Percentiles rank a stretch among this genome's conserved stretches.
These are phyloP conservation scores for Rhizopus arrhizus DNA, from an alignment of 371 early-diverging fungal genomes.

Conservation along the genomic window DNA sequence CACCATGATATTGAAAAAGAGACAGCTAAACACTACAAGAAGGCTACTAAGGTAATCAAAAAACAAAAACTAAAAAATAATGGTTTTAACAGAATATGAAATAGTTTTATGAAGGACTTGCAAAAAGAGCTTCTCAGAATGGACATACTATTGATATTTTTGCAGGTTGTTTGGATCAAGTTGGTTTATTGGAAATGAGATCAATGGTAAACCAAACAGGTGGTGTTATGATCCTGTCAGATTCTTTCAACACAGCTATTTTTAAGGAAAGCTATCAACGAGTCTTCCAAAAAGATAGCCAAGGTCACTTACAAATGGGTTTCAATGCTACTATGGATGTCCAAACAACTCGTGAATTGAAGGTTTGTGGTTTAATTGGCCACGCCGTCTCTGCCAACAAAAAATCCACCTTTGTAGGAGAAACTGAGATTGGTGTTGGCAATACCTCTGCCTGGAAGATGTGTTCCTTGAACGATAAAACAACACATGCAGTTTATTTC, in stretches of 20 bases:
- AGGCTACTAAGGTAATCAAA: constrained; percentile 73
- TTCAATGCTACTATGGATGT: constrained; percentile 99
- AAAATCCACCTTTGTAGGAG: constrained; percentile 88
- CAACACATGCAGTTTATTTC: constrained; percentile 93
- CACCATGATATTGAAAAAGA: constrained; percentile 98
- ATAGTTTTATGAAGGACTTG: constrained; percentile 91
- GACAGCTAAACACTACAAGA: constrained; percentile 88
- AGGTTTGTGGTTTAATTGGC: constrained; percentile 96
- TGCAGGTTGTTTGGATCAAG: constrained; percentile 57
- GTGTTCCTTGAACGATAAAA: constrained; percentile 86
- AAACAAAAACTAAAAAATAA: neutral
- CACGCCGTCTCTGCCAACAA: constrained; percentile 90
- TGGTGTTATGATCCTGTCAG: constrained; percentile 96
- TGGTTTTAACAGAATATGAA: neutral
- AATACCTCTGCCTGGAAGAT: constrained; percentile 95
- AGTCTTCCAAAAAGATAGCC: constrained; percentile 87
- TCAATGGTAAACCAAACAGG: constrained; percentile 90
- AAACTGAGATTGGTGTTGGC: constrained; percentile 97
- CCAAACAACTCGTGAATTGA: constrained; percentile 91
- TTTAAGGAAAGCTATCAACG: constrained; percentile 97
- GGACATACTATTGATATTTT: constrained; percentile 58
- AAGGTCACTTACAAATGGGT: constrained; percentile 90
- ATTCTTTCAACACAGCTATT: constrained; percentile 94
- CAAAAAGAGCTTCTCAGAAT: constrained; percentile 80
- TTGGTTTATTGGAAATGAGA: constrained; percentile 96